Base-by-base conservation (phyloP, 371 early-diverging fungal genomes). In the Amoeboaphelidium protococcarum region DNA sequence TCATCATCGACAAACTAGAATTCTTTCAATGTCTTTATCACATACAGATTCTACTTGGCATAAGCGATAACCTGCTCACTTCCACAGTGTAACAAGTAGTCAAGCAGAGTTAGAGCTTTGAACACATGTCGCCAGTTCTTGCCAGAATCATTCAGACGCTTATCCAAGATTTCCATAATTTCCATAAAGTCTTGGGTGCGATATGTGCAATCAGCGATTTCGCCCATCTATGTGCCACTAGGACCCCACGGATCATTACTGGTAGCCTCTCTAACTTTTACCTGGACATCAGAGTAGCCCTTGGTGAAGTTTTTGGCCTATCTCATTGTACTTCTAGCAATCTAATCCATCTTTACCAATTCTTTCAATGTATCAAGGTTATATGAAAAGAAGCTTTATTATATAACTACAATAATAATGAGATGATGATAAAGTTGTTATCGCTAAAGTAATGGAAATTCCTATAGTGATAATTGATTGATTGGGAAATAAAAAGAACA, bases 61-160 rank as follows among this genome's bases (percentile, higher is more conserved):
- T 92, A 89, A 22, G 66, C 52, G 27, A 90, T 76, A 19, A 90
- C 85, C 44, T 73, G 67, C 45, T 87, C 85, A 23, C 90, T 82
- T 37, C 96, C 96, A 52, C 59, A 57, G 42, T 75, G 67, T 40
- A 85, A 56, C 47, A 78, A 70, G 52, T 72, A 86, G 53, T 81
- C 81, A 42, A 83, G 50, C 21, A 74, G 48, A 1, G 65, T 60
- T 25, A 74, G 53, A 2, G 71, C 62, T 72, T 94, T 95, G 62
- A 79, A 90, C 19, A 95, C 92, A 60, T 95, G 96, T 42, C 92
- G 68, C 96, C 96, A 95, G 66, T 89, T 78, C 64, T 85, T 88
- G 16, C 96, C 96, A 51, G 79, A 75, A 62, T 92, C 94, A 56
- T 92, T 90, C 55, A 95, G 59, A 16, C 94, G 70, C 68, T 86